Evolutionary conservation across 2,329 filamentous ascomycete species (phyloP).

Genomic region (Pseudonectria buxi): DNA sequence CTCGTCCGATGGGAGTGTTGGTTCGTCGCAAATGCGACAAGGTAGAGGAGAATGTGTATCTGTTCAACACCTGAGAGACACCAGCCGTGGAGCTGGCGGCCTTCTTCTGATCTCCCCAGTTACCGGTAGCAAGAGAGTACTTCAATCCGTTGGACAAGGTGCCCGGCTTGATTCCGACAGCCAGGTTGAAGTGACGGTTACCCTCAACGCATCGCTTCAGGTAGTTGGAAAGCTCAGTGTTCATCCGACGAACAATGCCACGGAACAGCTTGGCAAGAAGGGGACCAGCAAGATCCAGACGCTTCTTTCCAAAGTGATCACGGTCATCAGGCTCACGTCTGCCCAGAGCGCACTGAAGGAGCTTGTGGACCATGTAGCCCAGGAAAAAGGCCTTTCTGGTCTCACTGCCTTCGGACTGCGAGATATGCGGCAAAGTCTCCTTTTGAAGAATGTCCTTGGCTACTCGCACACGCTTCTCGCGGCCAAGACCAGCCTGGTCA

Average conservation of each 20-base stretch:
- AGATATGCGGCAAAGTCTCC: constrained; percentile 93
- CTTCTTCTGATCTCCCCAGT: constrained; percentile 99
- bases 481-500: constrained; percentile 54
- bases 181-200: constrained; percentile 82
- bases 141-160: constrained; percentile 92
- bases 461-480: constrained; percentile 84
- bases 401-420: constrained; percentile 88
- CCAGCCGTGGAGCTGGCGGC: constrained; percentile 89
- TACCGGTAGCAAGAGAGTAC: constrained; percentile 94
- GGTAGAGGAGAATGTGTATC: constrained; percentile 95
- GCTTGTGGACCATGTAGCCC: constrained; percentile 96
- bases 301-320: constrained; percentile 99
- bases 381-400: constrained; percentile 97
- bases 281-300: constrained; percentile 88
- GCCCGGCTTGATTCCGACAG: constrained; percentile 81
- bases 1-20: constrained; percentile 94
- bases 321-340: constrained; percentile 92
- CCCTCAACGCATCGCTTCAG: constrained; percentile 88
- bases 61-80: constrained; percentile 95
- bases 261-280: constrained; percentile 95
- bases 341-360: constrained; percentile 88
- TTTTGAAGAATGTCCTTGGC: constrained; percentile 94
- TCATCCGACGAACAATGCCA: constrained; percentile 82
- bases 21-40: constrained; percentile 94
- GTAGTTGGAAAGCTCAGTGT: constrained; percentile 83